Evolutionary conservation across 169 alveolate species (phyloP).

Genomic region (Eimeria necatrix): DNA sequence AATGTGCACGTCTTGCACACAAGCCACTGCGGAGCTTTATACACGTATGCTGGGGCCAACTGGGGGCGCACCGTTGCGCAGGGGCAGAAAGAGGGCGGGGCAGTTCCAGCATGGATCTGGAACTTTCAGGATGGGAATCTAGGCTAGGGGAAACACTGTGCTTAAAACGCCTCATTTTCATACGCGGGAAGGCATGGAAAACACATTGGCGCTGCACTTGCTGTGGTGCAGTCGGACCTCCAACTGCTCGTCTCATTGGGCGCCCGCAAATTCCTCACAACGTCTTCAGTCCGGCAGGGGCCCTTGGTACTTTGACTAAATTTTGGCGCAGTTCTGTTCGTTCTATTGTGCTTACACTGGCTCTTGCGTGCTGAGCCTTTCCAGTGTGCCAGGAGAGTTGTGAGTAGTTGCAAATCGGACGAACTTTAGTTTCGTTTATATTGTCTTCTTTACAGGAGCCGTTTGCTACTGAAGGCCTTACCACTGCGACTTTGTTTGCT

Average conservation of each 20-base stretch:
- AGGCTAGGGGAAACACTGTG: not conserved
- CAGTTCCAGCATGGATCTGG: not conserved
- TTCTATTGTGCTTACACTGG: not conserved
- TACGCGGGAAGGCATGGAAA: not conserved
- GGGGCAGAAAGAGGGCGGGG: not conserved
- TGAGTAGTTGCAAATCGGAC: not conserved
- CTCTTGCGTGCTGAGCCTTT: not conserved
- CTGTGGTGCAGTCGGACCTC: conserved; percentile 27
- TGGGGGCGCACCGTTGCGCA: not conserved
- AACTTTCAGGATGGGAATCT: not conserved
- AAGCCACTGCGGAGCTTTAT: conserved; percentile 60
- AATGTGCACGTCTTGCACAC: conserved; percentile 48
- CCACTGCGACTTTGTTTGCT: conserved; percentile 18
- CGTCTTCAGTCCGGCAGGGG: conserved; percentile 8
- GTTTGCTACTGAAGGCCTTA: conserved; percentile 46
- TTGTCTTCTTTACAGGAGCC: conserved; percentile 7
- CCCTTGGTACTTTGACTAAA: conserved; percentile 25
- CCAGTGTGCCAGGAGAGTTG: not conserved
- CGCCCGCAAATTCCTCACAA: conserved; percentile 24
- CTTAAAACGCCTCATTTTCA: not conserved
- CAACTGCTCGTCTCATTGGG: conserved; percentile 51
- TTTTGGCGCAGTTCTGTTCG: not conserved
- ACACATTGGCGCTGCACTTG: not conserved
- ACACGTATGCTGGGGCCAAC: conserved; percentile 2
- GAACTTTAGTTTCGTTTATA: not conserved